These are phyloP conservation scores for Geotrichum phurueaensis DNA, from an alignment of 1,139 yeast genomes.

Conservation along the genomic window DNA sequence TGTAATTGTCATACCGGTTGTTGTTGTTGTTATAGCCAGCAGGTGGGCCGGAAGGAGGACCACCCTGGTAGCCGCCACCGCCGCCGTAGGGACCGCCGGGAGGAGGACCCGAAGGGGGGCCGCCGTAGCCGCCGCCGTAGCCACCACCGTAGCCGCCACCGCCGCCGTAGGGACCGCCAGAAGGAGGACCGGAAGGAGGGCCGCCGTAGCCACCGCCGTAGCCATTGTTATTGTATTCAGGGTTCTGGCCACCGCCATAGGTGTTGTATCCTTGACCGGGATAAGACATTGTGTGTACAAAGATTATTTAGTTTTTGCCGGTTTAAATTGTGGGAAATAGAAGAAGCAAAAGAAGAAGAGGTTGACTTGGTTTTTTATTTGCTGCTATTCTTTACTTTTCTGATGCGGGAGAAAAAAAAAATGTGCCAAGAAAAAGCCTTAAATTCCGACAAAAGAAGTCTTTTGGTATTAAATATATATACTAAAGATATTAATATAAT, in stretches of 20 bases:
- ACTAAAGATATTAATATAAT: too few relatives aligned
- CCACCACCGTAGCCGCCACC: constrained; percentile 6
- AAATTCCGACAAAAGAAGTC: too few relatives aligned
- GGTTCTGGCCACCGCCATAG: constrained; percentile 23
- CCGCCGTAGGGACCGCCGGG: constrained; percentile 15
- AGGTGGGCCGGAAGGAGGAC: constrained; percentile 21
- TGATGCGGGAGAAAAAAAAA: too few relatives aligned
- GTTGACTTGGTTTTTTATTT: too few relatives aligned
- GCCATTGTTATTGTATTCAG: constrained; percentile 6
- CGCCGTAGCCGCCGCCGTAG: constrained; percentile 11
- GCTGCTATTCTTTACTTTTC: too few relatives aligned
- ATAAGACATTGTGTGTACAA: constrained; percentile 28
- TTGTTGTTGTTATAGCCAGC: constrained; percentile 17
- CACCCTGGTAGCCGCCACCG: constrained; percentile 12
- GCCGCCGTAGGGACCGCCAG: constrained; percentile 5
- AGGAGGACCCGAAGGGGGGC: constrained; percentile 26
- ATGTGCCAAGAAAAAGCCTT: too few relatives aligned
- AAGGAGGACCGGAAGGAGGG: constrained; percentile 13
- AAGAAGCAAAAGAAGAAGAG: too few relatives aligned
- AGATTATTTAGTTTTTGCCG: too few relatives aligned
- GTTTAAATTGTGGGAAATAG: too few relatives aligned
- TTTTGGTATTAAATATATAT: too few relatives aligned
- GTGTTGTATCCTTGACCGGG: constrained; percentile 30
- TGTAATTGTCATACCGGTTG: constrained; percentile 17
- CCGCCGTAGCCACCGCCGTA: constrained; percentile 20